Conservation (phyloP, 2,329 filamentous ascomycete genomes). For the Cladobotryum protrusum region DNA sequence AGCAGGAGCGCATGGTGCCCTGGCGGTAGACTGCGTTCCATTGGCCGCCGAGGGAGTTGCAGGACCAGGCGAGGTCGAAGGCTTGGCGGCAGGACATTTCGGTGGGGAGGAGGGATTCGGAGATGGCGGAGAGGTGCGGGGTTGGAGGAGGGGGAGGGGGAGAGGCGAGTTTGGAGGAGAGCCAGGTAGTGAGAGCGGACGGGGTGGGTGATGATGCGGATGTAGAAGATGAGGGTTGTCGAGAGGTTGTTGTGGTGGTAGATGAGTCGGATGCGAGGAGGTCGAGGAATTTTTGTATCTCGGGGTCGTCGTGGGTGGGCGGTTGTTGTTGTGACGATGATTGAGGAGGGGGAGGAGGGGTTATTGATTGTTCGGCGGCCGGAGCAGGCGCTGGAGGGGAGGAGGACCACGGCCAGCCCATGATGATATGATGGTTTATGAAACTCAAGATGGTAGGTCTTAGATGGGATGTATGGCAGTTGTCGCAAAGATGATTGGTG, state of each 20-base stretch:
- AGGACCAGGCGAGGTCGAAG: constrained; percentile 93
- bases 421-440: constrained; percentile 24
- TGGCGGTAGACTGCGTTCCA: constrained; percentile 89
- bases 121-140: constrained; percentile 39
- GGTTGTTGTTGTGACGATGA: constrained; percentile 12
- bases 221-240: constrained; percentile 17
- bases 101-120: constrained; percentile 67
- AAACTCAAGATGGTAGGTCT: background rate
- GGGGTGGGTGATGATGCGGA: constrained; percentile 20
- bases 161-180: constrained; percentile 22
- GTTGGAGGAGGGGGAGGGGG: constrained; percentile 15
- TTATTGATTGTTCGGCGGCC: constrained; percentile 17
- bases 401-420: constrained; percentile 59
- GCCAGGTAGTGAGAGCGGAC: constrained; percentile 28
- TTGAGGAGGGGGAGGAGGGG: constrained; percentile 14
- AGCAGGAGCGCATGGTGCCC: constrained; percentile 69
- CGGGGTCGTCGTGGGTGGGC: constrained; percentile 35
- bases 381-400: constrained; percentile 27
- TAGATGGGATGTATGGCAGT: background rate
- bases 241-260: constrained; percentile 13
- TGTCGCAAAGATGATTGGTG: background rate
- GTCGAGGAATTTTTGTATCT: constrained; percentile 49
- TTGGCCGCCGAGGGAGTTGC: constrained; percentile 84
- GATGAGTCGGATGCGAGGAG: constrained; percentile 30
- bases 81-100: constrained; percentile 83